A percentile compares a stretch with the other conserved stretches of the same genome.
These are phyloP conservation scores for Cryptococcus sp. DNA, from an alignment of 1,284 basidiomycete species.

Conservation along the genomic window DNA sequence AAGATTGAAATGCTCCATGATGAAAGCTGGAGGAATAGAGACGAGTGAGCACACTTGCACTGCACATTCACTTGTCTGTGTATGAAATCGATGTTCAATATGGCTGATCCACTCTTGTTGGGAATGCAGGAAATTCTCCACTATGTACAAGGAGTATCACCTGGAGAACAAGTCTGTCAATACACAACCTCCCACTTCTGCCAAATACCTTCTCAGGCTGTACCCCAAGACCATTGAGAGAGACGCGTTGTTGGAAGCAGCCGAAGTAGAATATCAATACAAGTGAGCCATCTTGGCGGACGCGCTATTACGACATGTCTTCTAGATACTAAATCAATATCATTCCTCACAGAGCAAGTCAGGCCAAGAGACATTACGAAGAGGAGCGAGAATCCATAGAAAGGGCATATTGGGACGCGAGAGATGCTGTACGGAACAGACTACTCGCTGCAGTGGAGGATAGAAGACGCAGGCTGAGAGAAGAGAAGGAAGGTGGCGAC, in stretches of 20 bases:
- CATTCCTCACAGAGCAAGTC: slow-evolving; percentile 27
- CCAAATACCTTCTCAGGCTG: slow-evolving; percentile 54
- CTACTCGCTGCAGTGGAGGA: slow-evolving; percentile 57
- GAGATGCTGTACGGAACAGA: slow-evolving; percentile 51
- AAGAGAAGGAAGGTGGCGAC: slow-evolving; percentile 59
- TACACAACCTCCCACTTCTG: slow-evolving; percentile 53
- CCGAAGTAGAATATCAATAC: slow-evolving; percentile 55
- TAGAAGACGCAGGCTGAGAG: slow-evolving; percentile 54
- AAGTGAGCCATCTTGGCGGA: slow-evolving; percentile 36
- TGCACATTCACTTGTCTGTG: too few species aligned
- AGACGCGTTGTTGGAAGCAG: slow-evolving; percentile 53
- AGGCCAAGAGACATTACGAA: slow-evolving; percentile 53
- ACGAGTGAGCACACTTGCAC: slow-evolving; percentile 50
- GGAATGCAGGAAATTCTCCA: slow-evolving; percentile 47
- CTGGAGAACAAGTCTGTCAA: slow-evolving; percentile 49
- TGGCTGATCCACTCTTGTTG: too few species aligned
- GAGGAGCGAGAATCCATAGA: slow-evolving; percentile 56
- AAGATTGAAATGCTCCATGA: slow-evolving; percentile 56
- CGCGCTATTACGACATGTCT: background rate
- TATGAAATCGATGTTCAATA: too few species aligned
- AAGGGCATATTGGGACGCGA: slow-evolving; percentile 54
- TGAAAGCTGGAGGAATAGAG: slow-evolving; percentile 54
- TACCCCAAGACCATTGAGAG: slow-evolving; percentile 56
- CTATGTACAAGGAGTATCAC: slow-evolving; percentile 50
- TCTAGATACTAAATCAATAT: too few species aligned